A percentile compares a stretch with the other conserved stretches of the same genome.
These are phyloP conservation scores for Corchorus capsularis DNA, from an alignment of 345 rosid species.

Conservation along the genomic window DNA sequence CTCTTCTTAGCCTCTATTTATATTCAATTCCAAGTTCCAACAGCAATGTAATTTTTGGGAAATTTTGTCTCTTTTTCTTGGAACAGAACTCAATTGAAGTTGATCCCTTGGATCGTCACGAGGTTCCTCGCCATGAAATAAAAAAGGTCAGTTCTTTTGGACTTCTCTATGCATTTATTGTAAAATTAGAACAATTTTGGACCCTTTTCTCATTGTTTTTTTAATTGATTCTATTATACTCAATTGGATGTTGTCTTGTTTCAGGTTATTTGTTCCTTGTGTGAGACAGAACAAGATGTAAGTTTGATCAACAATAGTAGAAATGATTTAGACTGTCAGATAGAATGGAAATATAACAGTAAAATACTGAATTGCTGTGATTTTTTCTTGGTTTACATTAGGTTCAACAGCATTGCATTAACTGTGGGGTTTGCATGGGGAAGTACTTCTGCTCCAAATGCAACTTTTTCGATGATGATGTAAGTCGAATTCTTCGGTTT, in stretches of 20 bases:
- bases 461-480: constrained; percentile 74
- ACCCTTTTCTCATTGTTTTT: background rate
- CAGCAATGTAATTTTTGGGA: background rate
- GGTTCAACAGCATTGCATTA: constrained; percentile 60
- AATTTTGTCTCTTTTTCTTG: background rate
- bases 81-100: constrained; percentile 60
- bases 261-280: constrained; percentile 67
- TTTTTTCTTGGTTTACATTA: constrained; percentile 19
- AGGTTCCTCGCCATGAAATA: constrained; percentile 77
- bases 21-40: background rate
- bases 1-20: background rate
- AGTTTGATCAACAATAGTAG: constrained; percentile 22
- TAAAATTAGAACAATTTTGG: background rate
- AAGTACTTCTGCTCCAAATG: constrained; percentile 60
- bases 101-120: constrained; percentile 57
- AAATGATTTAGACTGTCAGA: background rate
- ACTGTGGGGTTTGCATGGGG: constrained; percentile 72
- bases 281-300: constrained; percentile 63
- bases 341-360: background rate
- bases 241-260: background rate
- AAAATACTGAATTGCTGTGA: background rate
- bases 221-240: background rate
- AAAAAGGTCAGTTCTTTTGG: constrained; percentile 44
- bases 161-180: background rate
- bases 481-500: constrained; percentile 21